These are phyloP conservation scores for Strigomonas galati DNA, from an alignment of 208 protist species.

Conservation along the genomic window DNA sequence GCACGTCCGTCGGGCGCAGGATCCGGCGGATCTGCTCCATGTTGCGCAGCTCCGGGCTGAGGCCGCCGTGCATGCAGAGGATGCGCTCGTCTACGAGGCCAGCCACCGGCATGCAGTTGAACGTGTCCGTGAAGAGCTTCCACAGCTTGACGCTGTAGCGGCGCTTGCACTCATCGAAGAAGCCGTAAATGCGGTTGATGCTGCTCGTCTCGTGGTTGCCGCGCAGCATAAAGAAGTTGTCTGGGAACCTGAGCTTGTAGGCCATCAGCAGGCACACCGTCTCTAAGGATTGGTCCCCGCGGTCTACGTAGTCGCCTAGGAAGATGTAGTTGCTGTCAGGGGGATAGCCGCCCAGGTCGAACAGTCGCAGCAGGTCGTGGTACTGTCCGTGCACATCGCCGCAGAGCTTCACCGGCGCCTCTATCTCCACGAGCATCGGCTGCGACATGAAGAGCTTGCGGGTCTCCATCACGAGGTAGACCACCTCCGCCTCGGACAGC, in stretches of 20 bases:
- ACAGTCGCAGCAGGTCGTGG: constrained; percentile 77
- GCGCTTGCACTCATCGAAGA: constrained; percentile 97
- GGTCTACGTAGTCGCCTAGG: constrained; percentile 97
- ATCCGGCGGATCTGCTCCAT: constrained; percentile 53
- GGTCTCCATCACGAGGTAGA: constrained; percentile 67
- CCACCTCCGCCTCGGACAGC: constrained; percentile 28
- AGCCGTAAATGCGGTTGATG: constrained; percentile 96
- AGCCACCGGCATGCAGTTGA: constrained; percentile 84
- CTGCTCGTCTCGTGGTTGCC: constrained; percentile 89
- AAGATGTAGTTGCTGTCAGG: constrained; percentile 90
- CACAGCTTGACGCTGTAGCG: constrained; percentile 91
- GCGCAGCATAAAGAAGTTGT: constrained; percentile 85
- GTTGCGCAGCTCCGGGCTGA: constrained; percentile 62
- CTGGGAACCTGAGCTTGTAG: constrained; percentile 76
- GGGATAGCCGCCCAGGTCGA: constrained; percentile 49
- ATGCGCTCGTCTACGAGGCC: constrained; percentile 58
- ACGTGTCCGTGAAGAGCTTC: constrained; percentile 86
- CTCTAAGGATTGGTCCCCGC: constrained; percentile 80
- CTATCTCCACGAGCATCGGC: constrained; percentile 76
- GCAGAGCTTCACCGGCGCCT: constrained; percentile 82
- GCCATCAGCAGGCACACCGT: constrained; percentile 73
- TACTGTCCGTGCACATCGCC: constrained; percentile 88
- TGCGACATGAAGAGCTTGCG: constrained; percentile 89
- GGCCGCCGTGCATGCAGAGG: constrained; percentile 85
- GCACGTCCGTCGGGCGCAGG: constrained; percentile 42